Evolutionary conservation across 1,284 basidiomycete genomes (phyloP).

Genomic region (Ceratorhiza oryzae-sativae): DNA sequence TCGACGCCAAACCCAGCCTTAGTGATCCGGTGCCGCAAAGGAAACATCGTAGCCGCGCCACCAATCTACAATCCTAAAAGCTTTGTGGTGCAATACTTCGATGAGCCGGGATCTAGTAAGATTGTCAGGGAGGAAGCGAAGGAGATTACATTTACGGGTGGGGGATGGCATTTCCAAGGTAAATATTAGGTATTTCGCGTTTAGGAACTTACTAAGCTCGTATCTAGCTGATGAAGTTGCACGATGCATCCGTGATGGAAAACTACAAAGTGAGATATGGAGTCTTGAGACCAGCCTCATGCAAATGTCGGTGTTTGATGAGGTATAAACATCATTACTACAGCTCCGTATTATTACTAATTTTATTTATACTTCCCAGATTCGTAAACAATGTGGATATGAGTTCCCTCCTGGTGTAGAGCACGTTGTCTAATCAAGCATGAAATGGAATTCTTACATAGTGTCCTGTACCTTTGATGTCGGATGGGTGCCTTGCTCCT

Average conservation of each 20-base stretch:
- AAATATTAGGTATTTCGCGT: too few species aligned
- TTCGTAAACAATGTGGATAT: slow-evolving; percentile 42
- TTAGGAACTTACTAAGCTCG: too few species aligned
- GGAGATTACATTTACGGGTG: slow-evolving; percentile 57
- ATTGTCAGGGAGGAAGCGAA: slow-evolving; percentile 38
- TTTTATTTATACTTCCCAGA: not conserved
- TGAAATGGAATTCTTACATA: not conserved
- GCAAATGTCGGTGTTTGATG: slow-evolving; percentile 43
- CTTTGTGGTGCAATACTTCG: slow-evolving; percentile 69
- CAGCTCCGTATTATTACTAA: not conserved
- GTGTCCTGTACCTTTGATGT: not conserved
- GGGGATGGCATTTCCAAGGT: slow-evolving; percentile 72
- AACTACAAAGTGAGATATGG: slow-evolving; percentile 41
- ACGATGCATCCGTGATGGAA: slow-evolving; percentile 65
- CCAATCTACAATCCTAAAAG: slow-evolving; percentile 70
- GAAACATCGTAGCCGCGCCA: slow-evolving; percentile 65
- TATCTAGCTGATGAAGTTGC: slow-evolving; percentile 59
- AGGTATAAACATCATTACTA: slow-evolving; percentile 27
- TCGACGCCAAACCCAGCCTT: slow-evolving; percentile 36
- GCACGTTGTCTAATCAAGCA: slow-evolving; percentile 38
- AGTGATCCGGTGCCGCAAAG: slow-evolving; percentile 57
- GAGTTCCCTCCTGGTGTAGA: slow-evolving; percentile 42
- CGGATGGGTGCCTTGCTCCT: not conserved
- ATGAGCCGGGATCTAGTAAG: slow-evolving; percentile 59
- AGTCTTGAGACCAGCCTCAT: slow-evolving; percentile 41